Conservation (phyloP, 768 basidiomycete genomes). For the Amanita jacksonii region DNA sequence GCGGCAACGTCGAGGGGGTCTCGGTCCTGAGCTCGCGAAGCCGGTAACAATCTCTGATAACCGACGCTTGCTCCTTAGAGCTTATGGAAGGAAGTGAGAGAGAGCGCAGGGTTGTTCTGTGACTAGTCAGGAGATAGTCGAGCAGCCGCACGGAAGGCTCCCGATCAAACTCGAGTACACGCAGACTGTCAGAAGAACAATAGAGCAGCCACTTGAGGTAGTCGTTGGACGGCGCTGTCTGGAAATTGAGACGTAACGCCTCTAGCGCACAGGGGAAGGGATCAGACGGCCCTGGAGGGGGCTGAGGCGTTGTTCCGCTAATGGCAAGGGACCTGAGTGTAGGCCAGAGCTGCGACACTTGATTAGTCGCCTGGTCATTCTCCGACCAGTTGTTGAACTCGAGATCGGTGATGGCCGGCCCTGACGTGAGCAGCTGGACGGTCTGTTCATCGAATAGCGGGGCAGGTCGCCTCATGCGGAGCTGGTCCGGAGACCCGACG, state of each 20-base stretch:
- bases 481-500: conserved; percentile 35
- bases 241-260: conserved; percentile 56
- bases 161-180: conserved; percentile 47
- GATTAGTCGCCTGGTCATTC: conserved; percentile 42
- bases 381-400: conserved; percentile 68
- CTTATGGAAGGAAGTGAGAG: conserved; percentile 49
- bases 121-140: conserved; percentile 41
- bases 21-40: conserved; percentile 52
- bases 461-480: conserved; percentile 39
- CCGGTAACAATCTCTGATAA: conserved; percentile 36
- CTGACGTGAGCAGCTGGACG: conserved; percentile 40
- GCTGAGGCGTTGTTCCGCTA: conserved; percentile 47
- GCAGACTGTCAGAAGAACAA: conserved; percentile 40
- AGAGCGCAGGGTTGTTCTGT: conserved; percentile 40
- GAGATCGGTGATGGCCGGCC: conserved; percentile 43
- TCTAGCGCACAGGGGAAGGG: conserved; percentile 40
- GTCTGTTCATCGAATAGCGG: conserved; percentile 47
- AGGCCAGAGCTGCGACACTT: conserved; percentile 59
- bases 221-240: conserved; percentile 48
- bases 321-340: conserved; percentile 45
- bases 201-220: conserved; percentile 66
- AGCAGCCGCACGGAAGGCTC: conserved; percentile 48
- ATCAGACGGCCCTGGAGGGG: conserved; percentile 29
- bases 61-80: conserved; percentile 34
- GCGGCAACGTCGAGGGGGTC: conserved; percentile 18